A percentile compares a stretch with the other conserved stretches of the same genome.
Evolutionary conservation across 352 stramenopile species (phyloP).

Genomic region (Blastocystis hominis): DNA sequence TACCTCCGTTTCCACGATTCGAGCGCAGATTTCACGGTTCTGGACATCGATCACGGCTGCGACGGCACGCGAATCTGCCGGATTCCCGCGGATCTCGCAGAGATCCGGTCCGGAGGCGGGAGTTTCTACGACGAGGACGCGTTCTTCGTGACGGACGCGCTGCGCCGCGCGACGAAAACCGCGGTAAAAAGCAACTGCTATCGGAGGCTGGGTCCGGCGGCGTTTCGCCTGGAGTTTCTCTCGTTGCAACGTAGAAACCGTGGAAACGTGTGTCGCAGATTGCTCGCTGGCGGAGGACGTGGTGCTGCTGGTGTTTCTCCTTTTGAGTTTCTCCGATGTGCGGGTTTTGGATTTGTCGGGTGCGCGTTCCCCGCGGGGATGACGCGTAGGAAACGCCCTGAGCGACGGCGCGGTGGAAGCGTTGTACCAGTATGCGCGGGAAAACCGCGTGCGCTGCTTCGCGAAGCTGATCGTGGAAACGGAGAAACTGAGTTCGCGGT

Average conservation of each 20-base stretch:
- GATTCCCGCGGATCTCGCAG: not conserved
- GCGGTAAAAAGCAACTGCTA: not conserved
- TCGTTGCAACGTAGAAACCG: not conserved
- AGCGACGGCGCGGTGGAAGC: not conserved
- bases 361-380: not conserved
- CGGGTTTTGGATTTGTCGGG: not conserved
- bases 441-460: not conserved
- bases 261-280: not conserved
- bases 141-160: too few species aligned
- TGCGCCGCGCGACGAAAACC: too few species aligned
- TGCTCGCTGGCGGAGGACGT: not conserved
- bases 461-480: not conserved
- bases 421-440: not conserved
- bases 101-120: not conserved
- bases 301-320: not conserved
- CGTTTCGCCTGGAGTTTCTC: not conserved
- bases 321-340: not conserved
- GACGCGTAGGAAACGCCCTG: not conserved
- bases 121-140: not conserved
- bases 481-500: not conserved
- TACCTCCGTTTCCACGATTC: not conserved
- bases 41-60: not conserved
- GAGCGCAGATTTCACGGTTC: not conserved
- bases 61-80: not conserved
- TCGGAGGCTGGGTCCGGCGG: not conserved